Evolutionary conservation across 805 yeast species (phyloP).

Genomic region (Tetrapisispora phaffii): DNA sequence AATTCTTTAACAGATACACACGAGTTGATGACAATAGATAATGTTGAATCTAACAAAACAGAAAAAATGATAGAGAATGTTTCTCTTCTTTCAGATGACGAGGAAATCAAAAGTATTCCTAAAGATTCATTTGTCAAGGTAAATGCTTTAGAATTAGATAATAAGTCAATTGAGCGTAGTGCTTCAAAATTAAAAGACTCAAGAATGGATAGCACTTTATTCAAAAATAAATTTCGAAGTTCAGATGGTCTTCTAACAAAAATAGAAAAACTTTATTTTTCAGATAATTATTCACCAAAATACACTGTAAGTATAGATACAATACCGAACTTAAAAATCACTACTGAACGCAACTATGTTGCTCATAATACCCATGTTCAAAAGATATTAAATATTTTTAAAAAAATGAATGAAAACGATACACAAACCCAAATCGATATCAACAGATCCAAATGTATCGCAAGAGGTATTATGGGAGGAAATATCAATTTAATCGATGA

Average conservation of each 20-base stretch:
- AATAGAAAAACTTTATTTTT: constrained; percentile 17
- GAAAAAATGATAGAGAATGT: neutral
- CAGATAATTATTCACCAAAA: constrained; percentile 14
- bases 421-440: constrained; percentile 18
- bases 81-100: neutral
- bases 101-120: neutral
- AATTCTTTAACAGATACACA: no score
- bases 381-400: constrained; percentile 10
- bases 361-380: constrained; percentile 14
- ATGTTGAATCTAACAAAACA: neutral
- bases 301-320: constrained; percentile 18
- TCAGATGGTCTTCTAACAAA: constrained; percentile 12
- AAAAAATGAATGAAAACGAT: constrained; percentile 8
- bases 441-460: constrained; percentile 22
- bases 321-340: constrained; percentile 12
- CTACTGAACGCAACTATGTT: constrained; percentile 7
- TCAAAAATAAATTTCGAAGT: neutral
- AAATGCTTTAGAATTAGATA: neutral
- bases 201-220: neutral
- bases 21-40: no score
- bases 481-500: neutral
- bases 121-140: neutral
- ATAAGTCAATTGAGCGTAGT: neutral
- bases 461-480: constrained; percentile 13
- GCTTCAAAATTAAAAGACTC: neutral